Base-by-base conservation (phyloP, 192 early-diverging fungal species). In the Thamnidium elegans region DNA sequence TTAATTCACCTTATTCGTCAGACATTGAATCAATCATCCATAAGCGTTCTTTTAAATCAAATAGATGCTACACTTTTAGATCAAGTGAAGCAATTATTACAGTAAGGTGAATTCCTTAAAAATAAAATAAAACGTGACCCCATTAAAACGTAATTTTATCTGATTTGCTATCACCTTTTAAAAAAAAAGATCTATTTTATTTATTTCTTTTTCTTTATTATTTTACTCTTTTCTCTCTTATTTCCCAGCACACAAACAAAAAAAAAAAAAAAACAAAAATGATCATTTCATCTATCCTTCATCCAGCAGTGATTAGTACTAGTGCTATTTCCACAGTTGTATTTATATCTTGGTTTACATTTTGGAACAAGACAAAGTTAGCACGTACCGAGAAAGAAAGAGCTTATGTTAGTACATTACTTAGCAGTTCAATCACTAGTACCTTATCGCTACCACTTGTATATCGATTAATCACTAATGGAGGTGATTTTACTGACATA, bases 1-100 rank as follows among this genome's bases (percentile, higher is more conserved):
- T 42, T 88, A 23, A 67, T 78, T 21, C 66, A 69, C 4, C 84
- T 73, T 21, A 77, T 90, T 14, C 81, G 80, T 44, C 67, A 76
- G 17, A 79, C 80, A 11, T 55, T 90, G 13, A 54, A 26, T 10
- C 76, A 76, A 30, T 21, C 61, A 4, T 77, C 78, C 59, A 64
- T 73, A 47, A 61, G 71, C 21, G 46, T 67, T 30, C 77, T 78
- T 63, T 36, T 81, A 14, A 71, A 62, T 34, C 77, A 68, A 46
- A 71, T 86, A 4, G 84, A 86, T 51, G 47, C 61, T 45, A 52
- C 64, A 1, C 44, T 80, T 48, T 47, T 80, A 53, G 75, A 77
- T 53, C 76, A 75, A 56, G 56, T 80, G 23, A 68, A 71, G 19
- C 54, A 44, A 17, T 14, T 68, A 43, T 36, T 72, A 39, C 21